Percentiles rank a stretch among this genome's conserved stretches.
Evolutionary conservation across 164 flowering plant genomes (phyloP).

Genomic region (Cinnamomum chago): DNA sequence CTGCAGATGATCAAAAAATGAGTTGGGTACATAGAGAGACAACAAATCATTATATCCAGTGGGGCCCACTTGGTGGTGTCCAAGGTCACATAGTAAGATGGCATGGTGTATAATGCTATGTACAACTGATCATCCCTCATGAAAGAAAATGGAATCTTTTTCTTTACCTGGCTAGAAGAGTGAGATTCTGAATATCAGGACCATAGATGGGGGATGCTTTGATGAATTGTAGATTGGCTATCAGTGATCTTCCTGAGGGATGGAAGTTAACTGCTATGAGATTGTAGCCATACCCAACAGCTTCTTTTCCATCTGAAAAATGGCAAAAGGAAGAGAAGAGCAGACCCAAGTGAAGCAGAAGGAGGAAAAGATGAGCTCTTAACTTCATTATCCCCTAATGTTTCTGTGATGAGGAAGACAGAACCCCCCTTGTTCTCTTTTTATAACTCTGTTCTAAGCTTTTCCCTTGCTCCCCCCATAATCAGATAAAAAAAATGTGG

Average conservation of each 20-base stretch:
- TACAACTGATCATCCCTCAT: not conserved
- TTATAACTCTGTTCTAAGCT: no score
- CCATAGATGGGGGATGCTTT: constrained; percentile 33
- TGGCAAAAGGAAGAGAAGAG: not conserved
- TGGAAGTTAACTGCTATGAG: constrained; percentile 19
- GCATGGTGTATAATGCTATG: no score
- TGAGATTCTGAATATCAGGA: constrained; percentile 38
- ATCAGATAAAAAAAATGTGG: no score
- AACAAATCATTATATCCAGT: not conserved
- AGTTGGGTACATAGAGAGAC: not conserved
- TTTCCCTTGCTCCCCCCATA: no score
- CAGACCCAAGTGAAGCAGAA: not conserved
- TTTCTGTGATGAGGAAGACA: no score
- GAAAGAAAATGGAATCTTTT: not conserved
- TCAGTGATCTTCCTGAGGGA: constrained; percentile 25
- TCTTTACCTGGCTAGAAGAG: constrained; percentile 36
- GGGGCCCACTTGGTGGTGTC: no score
- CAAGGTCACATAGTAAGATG: no score
- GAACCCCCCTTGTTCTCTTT: no score
- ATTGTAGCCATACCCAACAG: constrained; percentile 40
- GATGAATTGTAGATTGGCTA: constrained; percentile 30
- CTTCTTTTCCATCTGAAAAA: constrained; percentile 3
- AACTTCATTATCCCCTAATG: no score
- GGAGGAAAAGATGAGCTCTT: not conserved
- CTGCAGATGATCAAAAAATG: not conserved